Conservation (phyloP, 2,329 filamentous ascomycete species). For the Fusarium heterosporum region DNA sequence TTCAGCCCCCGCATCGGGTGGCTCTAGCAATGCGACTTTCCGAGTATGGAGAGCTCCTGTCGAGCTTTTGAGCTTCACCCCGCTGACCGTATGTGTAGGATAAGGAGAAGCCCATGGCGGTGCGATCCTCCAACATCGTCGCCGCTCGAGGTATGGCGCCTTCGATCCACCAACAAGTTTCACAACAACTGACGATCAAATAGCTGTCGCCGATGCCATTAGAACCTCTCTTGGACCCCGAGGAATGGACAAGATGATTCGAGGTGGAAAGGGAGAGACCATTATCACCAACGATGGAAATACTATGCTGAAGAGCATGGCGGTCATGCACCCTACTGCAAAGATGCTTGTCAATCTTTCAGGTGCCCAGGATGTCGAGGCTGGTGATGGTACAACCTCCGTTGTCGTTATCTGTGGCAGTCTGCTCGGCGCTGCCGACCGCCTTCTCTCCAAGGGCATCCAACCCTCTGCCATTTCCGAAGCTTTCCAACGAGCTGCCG, state of each 20-base stretch:
- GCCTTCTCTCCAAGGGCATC: slow-evolving; percentile 90
- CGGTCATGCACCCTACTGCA: slow-evolving; percentile 98
- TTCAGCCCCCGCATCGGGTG: slow-evolving; percentile 50
- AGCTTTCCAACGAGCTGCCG: slow-evolving; percentile 94
- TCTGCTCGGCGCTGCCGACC: slow-evolving; percentile 91
- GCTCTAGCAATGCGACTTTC: slow-evolving; percentile 66
- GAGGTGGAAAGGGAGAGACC: slow-evolving; percentile 94
- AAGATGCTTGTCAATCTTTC: slow-evolving; percentile 99
- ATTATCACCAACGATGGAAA: slow-evolving; percentile 99
- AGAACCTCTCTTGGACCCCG: slow-evolving; percentile 94
- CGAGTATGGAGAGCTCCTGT: slow-evolving; percentile 59
- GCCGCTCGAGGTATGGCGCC: slow-evolving; percentile 83
- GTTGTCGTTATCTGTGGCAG: slow-evolving; percentile 98
- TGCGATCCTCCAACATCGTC: slow-evolving; percentile 95
- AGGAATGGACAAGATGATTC: slow-evolving; percentile 99
- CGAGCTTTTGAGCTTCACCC: slow-evolving; percentile 53
- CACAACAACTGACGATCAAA: slow-evolving; percentile 32
- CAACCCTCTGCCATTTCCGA: slow-evolving; percentile 98
- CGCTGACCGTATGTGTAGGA: slow-evolving; percentile 62
- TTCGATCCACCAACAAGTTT: slow-evolving; percentile 2
- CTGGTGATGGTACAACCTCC: slow-evolving; percentile 97
- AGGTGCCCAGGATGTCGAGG: slow-evolving; percentile 97
- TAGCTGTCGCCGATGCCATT: slow-evolving; percentile 97
- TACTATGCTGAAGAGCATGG: slow-evolving; percentile 99
- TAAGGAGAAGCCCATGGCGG: slow-evolving; percentile 99